Percentiles rank a stretch among this genome's conserved stretches.
Conservation (phyloP, 306 rosid species). For the Cucurbita pepo region DNA sequence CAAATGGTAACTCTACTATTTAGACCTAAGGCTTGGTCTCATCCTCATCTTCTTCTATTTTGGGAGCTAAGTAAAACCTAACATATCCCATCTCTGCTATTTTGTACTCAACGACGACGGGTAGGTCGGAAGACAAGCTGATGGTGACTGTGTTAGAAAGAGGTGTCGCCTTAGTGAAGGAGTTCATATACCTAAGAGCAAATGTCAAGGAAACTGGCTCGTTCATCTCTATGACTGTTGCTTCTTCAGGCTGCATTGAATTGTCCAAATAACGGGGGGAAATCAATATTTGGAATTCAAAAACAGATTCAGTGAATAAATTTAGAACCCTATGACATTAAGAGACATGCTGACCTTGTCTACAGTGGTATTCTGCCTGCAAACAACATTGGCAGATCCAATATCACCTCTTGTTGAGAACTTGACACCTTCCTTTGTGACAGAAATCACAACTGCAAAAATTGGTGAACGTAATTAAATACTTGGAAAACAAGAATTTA, state of each 20-base stretch:
- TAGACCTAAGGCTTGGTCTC: constrained; percentile 20
- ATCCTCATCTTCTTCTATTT: constrained; percentile 76
- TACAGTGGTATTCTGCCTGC: constrained; percentile 79
- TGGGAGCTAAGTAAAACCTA: constrained; percentile 88
- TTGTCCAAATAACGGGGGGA: no score
- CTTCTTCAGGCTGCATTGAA: constrained; percentile 40
- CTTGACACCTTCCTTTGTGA: constrained; percentile 85
- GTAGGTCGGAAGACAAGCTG: constrained; percentile 46
- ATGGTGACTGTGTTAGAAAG: constrained; percentile 53
- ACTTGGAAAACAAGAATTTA: background rate
- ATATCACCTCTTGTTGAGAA: constrained; percentile 92
- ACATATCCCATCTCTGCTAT: constrained; percentile 58
- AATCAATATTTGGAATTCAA: background rate
- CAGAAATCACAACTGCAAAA: constrained; percentile 79
- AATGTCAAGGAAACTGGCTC: constrained; percentile 83
- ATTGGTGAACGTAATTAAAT: background rate
- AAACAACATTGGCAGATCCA: constrained; percentile 83
- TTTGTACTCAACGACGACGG: constrained; percentile 53
- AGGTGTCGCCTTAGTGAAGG: constrained; percentile 83
- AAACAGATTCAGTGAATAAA: background rate
- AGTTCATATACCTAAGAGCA: constrained; percentile 86
- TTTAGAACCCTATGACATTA: background rate
- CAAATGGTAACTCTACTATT: background rate
- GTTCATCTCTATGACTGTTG: constrained; percentile 55
- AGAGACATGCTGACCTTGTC: constrained; percentile 45